Evolutionary conservation across 345 rosid genomes (phyloP).

Genomic region (Hypericum androsaemum): DNA sequence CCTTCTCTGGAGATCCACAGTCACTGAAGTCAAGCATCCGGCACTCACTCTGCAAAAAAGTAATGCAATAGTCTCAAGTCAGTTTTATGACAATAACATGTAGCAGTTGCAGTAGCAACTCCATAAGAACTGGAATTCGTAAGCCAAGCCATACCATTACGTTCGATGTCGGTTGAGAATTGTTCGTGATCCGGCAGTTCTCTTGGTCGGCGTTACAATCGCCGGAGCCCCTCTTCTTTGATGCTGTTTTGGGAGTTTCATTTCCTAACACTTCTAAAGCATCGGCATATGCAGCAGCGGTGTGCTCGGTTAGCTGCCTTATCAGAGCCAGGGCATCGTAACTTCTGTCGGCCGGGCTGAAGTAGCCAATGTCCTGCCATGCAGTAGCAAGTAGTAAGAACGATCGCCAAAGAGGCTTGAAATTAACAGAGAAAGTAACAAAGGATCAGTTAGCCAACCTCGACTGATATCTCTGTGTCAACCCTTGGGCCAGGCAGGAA

Average conservation of each 20-base stretch:
- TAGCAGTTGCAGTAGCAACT: neutral
- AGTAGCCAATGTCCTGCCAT: slow-evolving; percentile 77
- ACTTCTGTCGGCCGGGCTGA: slow-evolving; percentile 81
- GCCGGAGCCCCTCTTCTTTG: slow-evolving; percentile 30
- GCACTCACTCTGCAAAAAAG: slow-evolving; percentile 56
- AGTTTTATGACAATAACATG: neutral
- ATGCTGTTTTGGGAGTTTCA: slow-evolving; percentile 53
- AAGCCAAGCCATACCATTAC: slow-evolving; percentile 22
- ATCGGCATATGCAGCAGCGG: slow-evolving; percentile 80
- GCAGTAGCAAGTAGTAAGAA: neutral
- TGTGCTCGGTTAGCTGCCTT: slow-evolving; percentile 82
- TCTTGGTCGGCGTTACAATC: slow-evolving; percentile 35
- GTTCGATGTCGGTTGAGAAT: slow-evolving; percentile 40
- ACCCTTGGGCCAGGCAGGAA: slow-evolving; percentile 71
- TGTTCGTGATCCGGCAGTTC: slow-evolving; percentile 16
- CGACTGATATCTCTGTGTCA: slow-evolving; percentile 78
- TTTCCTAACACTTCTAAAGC: slow-evolving; percentile 82
- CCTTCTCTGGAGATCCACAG: slow-evolving; percentile 68
- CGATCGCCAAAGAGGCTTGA: neutral
- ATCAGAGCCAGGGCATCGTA: slow-evolving; percentile 86
- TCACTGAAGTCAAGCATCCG: slow-evolving; percentile 90
- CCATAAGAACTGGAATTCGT: neutral
- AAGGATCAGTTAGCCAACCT: slow-evolving; percentile 30
- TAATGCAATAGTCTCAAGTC: neutral
- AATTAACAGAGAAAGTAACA: neutral